Evolutionary conservation across 2,329 filamentous ascomycete species (phyloP).

Genomic region (Neopestalotiopsis sp.): DNA sequence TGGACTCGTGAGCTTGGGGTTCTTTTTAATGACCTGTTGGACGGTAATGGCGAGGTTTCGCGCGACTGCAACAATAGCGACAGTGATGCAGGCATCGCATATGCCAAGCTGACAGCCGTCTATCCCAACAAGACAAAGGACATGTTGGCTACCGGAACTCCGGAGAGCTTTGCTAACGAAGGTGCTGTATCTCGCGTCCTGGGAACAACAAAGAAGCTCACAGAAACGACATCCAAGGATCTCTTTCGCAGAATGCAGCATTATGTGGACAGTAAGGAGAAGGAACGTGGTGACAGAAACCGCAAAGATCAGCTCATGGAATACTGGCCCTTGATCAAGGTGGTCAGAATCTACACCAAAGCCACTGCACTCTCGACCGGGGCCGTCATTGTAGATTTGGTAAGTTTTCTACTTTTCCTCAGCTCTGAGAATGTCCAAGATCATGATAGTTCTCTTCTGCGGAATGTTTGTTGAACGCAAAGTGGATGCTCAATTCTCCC

Average conservation of each 20-base stretch:
- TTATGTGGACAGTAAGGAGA: conserved; percentile 54
- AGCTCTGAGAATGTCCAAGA: background rate
- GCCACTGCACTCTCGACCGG: conserved; percentile 57
- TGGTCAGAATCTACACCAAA: conserved; percentile 54
- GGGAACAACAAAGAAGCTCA: conserved; percentile 48
- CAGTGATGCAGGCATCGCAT: conserved; percentile 33
- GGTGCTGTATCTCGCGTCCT: conserved; percentile 46
- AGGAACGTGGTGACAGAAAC: background rate
- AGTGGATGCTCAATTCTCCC: background rate
- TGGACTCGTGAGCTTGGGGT: conserved; percentile 30
- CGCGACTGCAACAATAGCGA: conserved; percentile 27
- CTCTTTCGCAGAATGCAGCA: conserved; percentile 53
- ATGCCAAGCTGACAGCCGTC: conserved; percentile 34
- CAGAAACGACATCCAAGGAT: conserved; percentile 35
- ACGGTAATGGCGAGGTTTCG: conserved; percentile 28
- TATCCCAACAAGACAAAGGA: conserved; percentile 35
- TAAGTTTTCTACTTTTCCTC: background rate
- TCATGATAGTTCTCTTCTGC: background rate
- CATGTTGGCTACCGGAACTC: conserved; percentile 30
- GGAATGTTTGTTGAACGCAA: background rate
- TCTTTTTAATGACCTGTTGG: conserved; percentile 29
- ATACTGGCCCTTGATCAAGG: conserved; percentile 39
- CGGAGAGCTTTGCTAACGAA: conserved; percentile 47
- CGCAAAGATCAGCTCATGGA: background rate
- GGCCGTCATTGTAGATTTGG: conserved; percentile 61